Percentiles rank a stretch among this genome's conserved stretches.
phyloP scores from a whole-genome alignment of 2,329 filamentous ascomycete species.

The Cordyceps cicadae region DNA sequence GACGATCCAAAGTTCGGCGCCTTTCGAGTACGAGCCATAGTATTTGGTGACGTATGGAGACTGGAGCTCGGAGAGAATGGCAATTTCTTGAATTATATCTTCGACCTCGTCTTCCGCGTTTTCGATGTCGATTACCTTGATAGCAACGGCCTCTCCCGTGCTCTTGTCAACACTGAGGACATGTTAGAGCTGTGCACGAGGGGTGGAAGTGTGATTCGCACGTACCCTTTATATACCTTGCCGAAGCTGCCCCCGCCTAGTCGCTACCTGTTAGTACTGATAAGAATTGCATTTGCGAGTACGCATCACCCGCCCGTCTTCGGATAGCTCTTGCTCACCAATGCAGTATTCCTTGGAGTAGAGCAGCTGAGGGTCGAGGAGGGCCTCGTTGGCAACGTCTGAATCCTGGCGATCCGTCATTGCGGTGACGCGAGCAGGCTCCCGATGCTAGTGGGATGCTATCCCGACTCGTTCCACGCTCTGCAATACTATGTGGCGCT shows the following conservation, averaged over 20 bases:
- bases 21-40: conserved; percentile 92
- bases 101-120: conserved; percentile 98
- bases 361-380: conserved; percentile 74
- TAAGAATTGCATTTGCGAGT: background rate
- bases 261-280: background rate
- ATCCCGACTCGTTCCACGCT: background rate
- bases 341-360: conserved; percentile 93
- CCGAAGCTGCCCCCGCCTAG: conserved; percentile 93
- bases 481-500: background rate
- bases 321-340: conserved; percentile 41
- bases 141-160: conserved; percentile 87
- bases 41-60: conserved; percentile 97
- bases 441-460: conserved; percentile 3
- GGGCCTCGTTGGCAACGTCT: conserved; percentile 42
- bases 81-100: conserved; percentile 98
- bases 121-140: conserved; percentile 98
- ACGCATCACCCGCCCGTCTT: background rate
- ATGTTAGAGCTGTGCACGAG: conserved; percentile 5
- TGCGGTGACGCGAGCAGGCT: conserved; percentile 13
- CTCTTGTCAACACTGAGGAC: conserved; percentile 77
- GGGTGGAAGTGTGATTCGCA: background rate
- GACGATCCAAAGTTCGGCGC: conserved; percentile 95
- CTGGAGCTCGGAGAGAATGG: conserved; percentile 90
- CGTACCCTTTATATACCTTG: conserved; percentile 94
- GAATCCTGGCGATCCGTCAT: conserved; percentile 44